Evolutionary conservation across 2,329 filamentous ascomycete genomes (phyloP).

Genomic region (Fusarium verrucosum): DNA sequence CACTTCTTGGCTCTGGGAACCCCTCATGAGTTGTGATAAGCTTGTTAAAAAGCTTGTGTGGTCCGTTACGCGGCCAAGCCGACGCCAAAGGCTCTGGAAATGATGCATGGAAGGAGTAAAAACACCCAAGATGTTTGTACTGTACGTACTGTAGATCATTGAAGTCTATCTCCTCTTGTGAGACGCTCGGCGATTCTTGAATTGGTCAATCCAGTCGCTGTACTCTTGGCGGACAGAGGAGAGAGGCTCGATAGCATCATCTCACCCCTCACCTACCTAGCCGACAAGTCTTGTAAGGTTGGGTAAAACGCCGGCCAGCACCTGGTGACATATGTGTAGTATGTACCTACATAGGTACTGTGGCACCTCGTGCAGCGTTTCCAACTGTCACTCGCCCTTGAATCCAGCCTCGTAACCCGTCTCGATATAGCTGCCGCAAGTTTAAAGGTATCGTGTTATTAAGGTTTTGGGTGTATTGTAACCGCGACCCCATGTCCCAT

Average conservation of each 20-base stretch:
- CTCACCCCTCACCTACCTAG: constrained; percentile 7
- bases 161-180: background rate
- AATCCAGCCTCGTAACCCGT: background rate
- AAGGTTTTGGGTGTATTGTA: background rate
- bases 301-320: constrained; percentile 15
- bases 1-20: constrained; percentile 14
- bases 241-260: constrained; percentile 27
- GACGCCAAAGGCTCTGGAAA: constrained; percentile 21
- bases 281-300: constrained; percentile 24
- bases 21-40: constrained; percentile 19
- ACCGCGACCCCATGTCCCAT: constrained; percentile 10
- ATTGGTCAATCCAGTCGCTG: constrained; percentile 26
- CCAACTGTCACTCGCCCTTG: constrained; percentile 29
- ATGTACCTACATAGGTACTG: too few relatives aligned
- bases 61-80: constrained; percentile 27
- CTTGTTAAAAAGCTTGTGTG: constrained; percentile 33
- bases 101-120: constrained; percentile 27
- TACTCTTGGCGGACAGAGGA: constrained; percentile 1
- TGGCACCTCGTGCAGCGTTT: constrained; percentile 12
- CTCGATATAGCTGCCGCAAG: constrained; percentile 17
- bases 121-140: too few relatives aligned
- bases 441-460: constrained; percentile 11
- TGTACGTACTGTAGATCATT: too few relatives aligned
- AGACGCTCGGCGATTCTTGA: constrained; percentile 5
- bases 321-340: constrained; percentile 32